Percentiles rank a stretch among this genome's conserved stretches.
Evolutionary conservation across 169 alveolate genomes (phyloP).

Genomic region (Eimeria sp.): DNA sequence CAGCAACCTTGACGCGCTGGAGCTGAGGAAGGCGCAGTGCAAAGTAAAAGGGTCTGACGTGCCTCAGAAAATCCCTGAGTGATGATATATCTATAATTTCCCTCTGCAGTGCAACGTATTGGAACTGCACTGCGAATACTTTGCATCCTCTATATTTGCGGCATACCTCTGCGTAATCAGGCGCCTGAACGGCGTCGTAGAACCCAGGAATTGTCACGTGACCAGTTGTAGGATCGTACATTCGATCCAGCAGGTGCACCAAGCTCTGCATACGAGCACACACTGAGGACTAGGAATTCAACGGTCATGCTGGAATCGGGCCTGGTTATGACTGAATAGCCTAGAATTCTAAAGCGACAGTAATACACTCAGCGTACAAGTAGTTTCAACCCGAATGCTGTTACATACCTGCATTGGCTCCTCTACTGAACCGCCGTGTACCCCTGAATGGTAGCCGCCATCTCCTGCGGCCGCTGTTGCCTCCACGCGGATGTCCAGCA

Average conservation of each 20-base stretch:
- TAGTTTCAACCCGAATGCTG: not conserved
- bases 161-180: slow-evolving; percentile 51
- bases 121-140: not conserved
- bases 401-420: slow-evolving; percentile 83
- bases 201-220: slow-evolving; percentile 70
- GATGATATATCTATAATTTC: not conserved
- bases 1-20: slow-evolving; percentile 66
- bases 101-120: not conserved
- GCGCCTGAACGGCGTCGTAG: slow-evolving; percentile 73
- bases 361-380: not conserved
- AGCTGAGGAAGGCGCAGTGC: slow-evolving; percentile 29
- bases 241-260: slow-evolving; percentile 53
- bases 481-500: slow-evolving; percentile 81
- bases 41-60: not conserved
- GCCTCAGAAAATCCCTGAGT: not conserved
- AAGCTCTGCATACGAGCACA: slow-evolving; percentile 58
- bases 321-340: not conserved
- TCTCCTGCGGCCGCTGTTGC: slow-evolving; percentile 59
- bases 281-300: not conserved
- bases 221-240: slow-evolving; percentile 65
- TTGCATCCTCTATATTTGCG: not conserved
- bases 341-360: not conserved
- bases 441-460: slow-evolving; percentile 81
- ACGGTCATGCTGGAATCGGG: not conserved
- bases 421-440: slow-evolving; percentile 85